Evolutionary conservation across 352 stramenopile genomes (phyloP).

Genomic region (Globisporangium canariense): DNA sequence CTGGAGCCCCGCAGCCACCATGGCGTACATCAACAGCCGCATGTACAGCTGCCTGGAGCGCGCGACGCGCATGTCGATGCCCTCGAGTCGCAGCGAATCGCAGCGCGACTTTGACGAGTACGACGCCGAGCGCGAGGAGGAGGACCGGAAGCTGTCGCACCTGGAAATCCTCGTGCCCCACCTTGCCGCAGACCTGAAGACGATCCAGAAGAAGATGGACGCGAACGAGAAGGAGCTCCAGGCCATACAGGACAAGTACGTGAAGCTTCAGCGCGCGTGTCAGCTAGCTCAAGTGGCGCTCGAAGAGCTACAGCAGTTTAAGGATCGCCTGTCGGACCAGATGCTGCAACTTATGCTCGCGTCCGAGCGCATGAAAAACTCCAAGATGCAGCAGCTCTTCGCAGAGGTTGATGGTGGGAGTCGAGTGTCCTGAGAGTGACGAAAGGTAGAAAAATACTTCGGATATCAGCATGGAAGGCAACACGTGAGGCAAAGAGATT

Average conservation of each 20-base stretch:
- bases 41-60: slow-evolving; percentile 65
- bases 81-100: slow-evolving; percentile 19
- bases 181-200: slow-evolving; percentile 41
- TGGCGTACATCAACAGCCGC: slow-evolving; percentile 63
- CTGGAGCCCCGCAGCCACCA: slow-evolving; percentile 31
- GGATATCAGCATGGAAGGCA: neutral
- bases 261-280: slow-evolving; percentile 32
- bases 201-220: slow-evolving; percentile 45
- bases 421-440: neutral
- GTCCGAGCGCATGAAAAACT: slow-evolving; percentile 67
- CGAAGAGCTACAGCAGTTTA: slow-evolving; percentile 72
- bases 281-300: slow-evolving; percentile 66
- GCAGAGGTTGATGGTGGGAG: slow-evolving; percentile 39
- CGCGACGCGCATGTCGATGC: slow-evolving; percentile 21
- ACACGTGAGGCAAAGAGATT: neutral
- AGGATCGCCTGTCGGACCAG: slow-evolving; percentile 70
- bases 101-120: slow-evolving; percentile 29
- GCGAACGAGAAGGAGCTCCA: slow-evolving; percentile 41
- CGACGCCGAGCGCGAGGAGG: slow-evolving; percentile 41
- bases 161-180: slow-evolving; percentile 66
- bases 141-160: slow-evolving; percentile 44
- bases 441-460: neutral
- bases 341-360: slow-evolving; percentile 70
- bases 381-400: slow-evolving; percentile 75
- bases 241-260: slow-evolving; percentile 31